Conservation (phyloP, 768 basidiomycete genomes). For the Termitomyces sp. region DNA sequence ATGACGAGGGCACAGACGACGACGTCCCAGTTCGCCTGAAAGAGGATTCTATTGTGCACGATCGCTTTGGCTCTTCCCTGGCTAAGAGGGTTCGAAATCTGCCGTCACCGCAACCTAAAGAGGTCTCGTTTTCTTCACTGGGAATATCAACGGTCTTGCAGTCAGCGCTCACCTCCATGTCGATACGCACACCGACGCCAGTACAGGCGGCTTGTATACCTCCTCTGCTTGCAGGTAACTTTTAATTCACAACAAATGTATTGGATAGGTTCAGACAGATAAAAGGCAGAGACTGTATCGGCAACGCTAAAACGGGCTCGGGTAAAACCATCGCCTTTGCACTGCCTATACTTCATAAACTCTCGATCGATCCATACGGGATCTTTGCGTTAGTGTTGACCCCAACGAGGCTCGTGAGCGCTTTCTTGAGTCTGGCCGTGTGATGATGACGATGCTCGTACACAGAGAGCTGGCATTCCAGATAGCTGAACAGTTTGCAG, state of each 20-base stretch:
- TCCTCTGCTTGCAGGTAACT: constrained; percentile 70
- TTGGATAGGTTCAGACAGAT: not conserved
- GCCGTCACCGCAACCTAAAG: not conserved
- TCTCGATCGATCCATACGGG: constrained; percentile 88
- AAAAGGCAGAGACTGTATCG: constrained; percentile 91
- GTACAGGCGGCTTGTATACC: constrained; percentile 91
- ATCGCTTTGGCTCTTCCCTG: constrained; percentile 8
- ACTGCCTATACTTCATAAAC: constrained; percentile 85
- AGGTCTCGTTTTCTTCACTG: constrained; percentile 46
- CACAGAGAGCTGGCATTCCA: constrained; percentile 95
- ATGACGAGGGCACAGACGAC: not conserved
- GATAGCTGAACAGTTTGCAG: constrained; percentile 93
- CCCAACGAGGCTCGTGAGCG: constrained; percentile 72
- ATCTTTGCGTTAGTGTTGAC: constrained; percentile 92
- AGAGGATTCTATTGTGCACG: not conserved
- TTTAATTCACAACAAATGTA: not conserved
- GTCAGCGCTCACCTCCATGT: constrained; percentile 69
- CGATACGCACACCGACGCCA: constrained; percentile 79
- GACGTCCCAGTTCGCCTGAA: not conserved
- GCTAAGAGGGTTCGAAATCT: not conserved
- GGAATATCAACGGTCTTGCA: constrained; percentile 59
- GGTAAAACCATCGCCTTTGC: constrained; percentile 99
- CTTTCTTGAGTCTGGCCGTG: not conserved
- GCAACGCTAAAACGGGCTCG: constrained; percentile 96
- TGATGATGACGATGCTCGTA: not conserved